phyloP scores from a whole-genome alignment of 2,329 filamentous ascomycete species.

The Cladosporium cucumerinum region DNA sequence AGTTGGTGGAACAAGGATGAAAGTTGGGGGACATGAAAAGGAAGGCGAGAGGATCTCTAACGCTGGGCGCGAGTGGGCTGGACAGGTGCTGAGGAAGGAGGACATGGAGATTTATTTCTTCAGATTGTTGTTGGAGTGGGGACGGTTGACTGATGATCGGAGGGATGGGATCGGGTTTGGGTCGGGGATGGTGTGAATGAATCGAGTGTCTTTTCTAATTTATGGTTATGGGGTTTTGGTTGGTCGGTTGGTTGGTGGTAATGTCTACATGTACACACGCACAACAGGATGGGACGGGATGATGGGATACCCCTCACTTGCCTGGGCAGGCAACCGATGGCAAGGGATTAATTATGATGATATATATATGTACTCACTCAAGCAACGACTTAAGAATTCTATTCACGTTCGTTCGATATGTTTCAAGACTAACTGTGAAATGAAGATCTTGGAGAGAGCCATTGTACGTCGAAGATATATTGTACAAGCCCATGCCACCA shows the following conservation, averaged over 20 bases:
- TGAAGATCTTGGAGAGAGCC: neutral
- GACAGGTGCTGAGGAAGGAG: slow-evolving; percentile 60
- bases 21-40: slow-evolving; percentile 48
- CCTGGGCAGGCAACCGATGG: neutral
- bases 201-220: neutral
- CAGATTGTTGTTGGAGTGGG: slow-evolving; percentile 74
- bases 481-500: neutral
- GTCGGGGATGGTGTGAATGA: slow-evolving; percentile 1
- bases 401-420: neutral
- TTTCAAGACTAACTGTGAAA: neutral
- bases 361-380: neutral
- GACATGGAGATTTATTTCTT: slow-evolving; percentile 83
- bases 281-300: neutral
- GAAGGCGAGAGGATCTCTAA: slow-evolving; percentile 65
- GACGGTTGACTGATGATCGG: slow-evolving; percentile 61
- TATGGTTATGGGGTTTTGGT: too few species aligned
- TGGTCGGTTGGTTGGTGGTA: neutral
- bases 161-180: slow-evolving; percentile 45
- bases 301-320: neutral
- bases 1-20: slow-evolving; percentile 46
- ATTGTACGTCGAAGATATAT: neutral
- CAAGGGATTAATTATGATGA: neutral
- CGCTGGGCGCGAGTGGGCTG: slow-evolving; percentile 63
- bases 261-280: neutral
- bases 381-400: neutral